Evolutionary conservation across 139 green algal genomes (phyloP).

Genomic region (Chlamydomonas sphaeroides): DNA sequence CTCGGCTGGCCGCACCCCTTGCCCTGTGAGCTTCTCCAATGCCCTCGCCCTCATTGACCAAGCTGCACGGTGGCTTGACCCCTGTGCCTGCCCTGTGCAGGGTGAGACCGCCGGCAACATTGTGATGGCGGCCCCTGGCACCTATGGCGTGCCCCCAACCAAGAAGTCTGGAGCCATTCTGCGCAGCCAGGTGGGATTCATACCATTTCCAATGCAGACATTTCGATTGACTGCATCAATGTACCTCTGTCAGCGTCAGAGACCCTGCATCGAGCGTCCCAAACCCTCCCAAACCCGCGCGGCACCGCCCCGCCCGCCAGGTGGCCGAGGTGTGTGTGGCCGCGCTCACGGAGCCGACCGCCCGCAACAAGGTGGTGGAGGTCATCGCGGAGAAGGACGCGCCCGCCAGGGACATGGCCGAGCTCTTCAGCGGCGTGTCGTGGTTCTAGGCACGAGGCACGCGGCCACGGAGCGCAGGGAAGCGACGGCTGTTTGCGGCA

Average conservation of each 20-base stretch:
- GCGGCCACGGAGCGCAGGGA: too few relatives aligned
- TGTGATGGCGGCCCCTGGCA: slow-evolving; percentile 58
- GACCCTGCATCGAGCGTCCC: too few relatives aligned
- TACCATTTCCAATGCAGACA: not conserved
- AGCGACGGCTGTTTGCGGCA: too few relatives aligned
- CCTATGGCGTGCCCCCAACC: slow-evolving; percentile 62
- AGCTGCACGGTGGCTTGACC: too few relatives aligned
- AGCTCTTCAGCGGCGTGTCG: slow-evolving; percentile 48
- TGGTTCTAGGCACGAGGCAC: slow-evolving; percentile 6
- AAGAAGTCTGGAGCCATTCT: slow-evolving; percentile 65
- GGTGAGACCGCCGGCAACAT: slow-evolving; percentile 54
- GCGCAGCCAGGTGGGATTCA: slow-evolving; percentile 54
- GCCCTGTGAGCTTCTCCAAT: too few relatives aligned
- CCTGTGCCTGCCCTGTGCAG: not conserved
- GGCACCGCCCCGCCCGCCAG: slow-evolving; percentile 32
- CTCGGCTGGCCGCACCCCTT: too few relatives aligned
- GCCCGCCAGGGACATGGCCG: slow-evolving; percentile 16
- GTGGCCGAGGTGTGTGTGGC: slow-evolving; percentile 82
- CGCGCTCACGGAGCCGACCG: slow-evolving; percentile 68
- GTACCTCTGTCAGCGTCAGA: too few relatives aligned
- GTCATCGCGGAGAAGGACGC: slow-evolving; percentile 61
- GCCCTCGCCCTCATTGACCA: too few relatives aligned
- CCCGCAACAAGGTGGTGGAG: slow-evolving; percentile 80
- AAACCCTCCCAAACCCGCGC: too few relatives aligned
- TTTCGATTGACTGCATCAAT: not conserved